phyloP scores from a whole-genome alignment of 1,139 yeast genomes.

The Zygosaccharomyces pseudobailii region DNA sequence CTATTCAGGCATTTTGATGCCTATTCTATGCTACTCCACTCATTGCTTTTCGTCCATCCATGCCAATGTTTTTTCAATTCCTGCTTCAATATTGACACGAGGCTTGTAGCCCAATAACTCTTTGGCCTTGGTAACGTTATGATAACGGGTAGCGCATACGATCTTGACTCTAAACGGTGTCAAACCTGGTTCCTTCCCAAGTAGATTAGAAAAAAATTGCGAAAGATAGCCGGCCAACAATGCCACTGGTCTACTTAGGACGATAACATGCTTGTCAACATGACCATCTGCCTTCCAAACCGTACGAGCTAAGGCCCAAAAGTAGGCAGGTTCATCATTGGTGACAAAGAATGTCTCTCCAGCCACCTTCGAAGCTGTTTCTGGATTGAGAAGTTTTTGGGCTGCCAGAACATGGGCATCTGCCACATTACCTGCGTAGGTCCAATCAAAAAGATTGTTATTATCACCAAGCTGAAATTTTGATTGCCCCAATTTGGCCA shows the following conservation, averaged over 20 bases:
- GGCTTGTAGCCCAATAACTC: constrained; percentile 73
- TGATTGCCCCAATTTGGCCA: constrained; percentile 83
- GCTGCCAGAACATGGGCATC: constrained; percentile 95
- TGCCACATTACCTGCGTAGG: constrained; percentile 99
- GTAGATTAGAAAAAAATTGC: constrained; percentile 61
- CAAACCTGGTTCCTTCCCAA: constrained; percentile 86
- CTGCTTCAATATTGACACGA: constrained; percentile 72
- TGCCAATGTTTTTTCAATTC: constrained; percentile 71
- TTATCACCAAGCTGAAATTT: constrained; percentile 93
- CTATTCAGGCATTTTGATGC: no score
- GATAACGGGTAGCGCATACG: constrained; percentile 93
- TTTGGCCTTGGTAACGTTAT: constrained; percentile 86
- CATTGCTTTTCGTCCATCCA: constrained; percentile 72
- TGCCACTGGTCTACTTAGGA: constrained; percentile 68
- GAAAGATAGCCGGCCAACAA: constrained; percentile 75
- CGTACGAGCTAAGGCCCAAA: constrained; percentile 95
- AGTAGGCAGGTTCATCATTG: constrained; percentile 90
- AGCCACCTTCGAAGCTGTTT: constrained; percentile 45
- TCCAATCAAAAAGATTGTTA: constrained; percentile 90
- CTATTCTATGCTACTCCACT: background rate
- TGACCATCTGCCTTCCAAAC: constrained; percentile 97
- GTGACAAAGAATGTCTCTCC: constrained; percentile 91
- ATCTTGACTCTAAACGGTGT: constrained; percentile 93
- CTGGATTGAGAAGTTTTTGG: constrained; percentile 53
- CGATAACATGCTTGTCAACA: constrained; percentile 64